These are phyloP conservation scores for Daedalea quercina DNA, from an alignment of 768 basidiomycete genomes.

Conservation along the genomic window DNA sequence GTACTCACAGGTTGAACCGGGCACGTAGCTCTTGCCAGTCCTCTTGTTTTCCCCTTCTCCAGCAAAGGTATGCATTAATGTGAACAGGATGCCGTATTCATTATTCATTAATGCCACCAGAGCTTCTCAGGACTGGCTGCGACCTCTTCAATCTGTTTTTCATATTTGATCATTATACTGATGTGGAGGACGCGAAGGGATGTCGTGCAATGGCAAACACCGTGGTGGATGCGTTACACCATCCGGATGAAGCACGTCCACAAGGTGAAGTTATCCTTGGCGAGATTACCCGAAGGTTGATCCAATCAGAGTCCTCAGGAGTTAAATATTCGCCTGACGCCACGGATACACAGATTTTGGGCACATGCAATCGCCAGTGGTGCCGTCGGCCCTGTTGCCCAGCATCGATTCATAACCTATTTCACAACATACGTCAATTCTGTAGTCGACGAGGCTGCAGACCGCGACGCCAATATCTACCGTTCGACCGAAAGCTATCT, in stretches of 20 bases:
- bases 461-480: slow-evolving; percentile 10
- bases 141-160: slow-evolving; percentile 23
- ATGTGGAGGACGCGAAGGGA: slow-evolving; percentile 6
- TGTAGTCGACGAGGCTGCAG: slow-evolving; percentile 19
- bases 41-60: slow-evolving; percentile 8
- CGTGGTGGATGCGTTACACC: slow-evolving; percentile 17
- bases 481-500: slow-evolving; percentile 18
- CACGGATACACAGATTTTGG: slow-evolving; percentile 11
- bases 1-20: background rate
- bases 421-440: slow-evolving; percentile 16
- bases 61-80: slow-evolving; percentile 5
- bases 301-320: background rate
- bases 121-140: slow-evolving; percentile 5
- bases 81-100: background rate
- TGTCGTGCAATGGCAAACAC: slow-evolving; percentile 13
- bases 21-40: slow-evolving; percentile 1
- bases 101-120: background rate
- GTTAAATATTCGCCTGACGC: background rate
- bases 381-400: slow-evolving; percentile 1
- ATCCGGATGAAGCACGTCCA: slow-evolving; percentile 18
- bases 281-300: slow-evolving; percentile 18
- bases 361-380: slow-evolving; percentile 3
- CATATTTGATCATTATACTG: slow-evolving; percentile 21
- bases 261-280: slow-evolving; percentile 16
- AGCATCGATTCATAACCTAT: slow-evolving; percentile 11